These are phyloP conservation scores for Trichophyton mentagrophytes DNA, from an alignment of 2,329 filamentous ascomycete genomes.

Conservation along the genomic window DNA sequence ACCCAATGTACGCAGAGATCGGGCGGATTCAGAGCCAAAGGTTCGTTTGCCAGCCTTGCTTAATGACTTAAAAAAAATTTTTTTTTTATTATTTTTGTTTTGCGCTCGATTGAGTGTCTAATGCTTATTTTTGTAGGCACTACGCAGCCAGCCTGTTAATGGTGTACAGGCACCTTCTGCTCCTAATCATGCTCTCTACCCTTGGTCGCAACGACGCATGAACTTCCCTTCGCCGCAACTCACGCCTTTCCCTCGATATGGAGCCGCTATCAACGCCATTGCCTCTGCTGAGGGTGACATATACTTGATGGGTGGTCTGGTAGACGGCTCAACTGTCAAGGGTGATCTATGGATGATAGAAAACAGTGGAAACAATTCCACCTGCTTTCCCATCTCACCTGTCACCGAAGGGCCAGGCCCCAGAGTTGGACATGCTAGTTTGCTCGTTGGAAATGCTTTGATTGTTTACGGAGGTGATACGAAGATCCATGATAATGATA, in stretches of 20 bases:
- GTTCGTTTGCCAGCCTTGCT: constrained; percentile 26
- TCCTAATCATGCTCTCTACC: constrained; percentile 72
- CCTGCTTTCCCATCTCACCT: constrained; percentile 82
- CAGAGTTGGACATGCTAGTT: constrained; percentile 81
- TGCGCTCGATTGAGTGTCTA: background rate
- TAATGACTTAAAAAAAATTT: no score
- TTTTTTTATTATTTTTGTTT: no score
- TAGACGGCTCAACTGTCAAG: constrained; percentile 90
- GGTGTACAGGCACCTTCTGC: constrained; percentile 30
- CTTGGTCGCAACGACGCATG: constrained; percentile 83
- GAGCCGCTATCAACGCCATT: constrained; percentile 82
- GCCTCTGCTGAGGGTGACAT: constrained; percentile 95
- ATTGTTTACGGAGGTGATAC: constrained; percentile 98
- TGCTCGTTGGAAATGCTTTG: constrained; percentile 94
- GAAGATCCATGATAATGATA: constrained; percentile 85
- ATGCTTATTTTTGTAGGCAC: constrained; percentile 13
- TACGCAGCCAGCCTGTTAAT: constrained; percentile 39
- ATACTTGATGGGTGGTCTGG: constrained; percentile 92
- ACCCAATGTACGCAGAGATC: constrained; percentile 46
- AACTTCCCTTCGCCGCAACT: constrained; percentile 71
- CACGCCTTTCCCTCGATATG: constrained; percentile 91
- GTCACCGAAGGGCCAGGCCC: constrained; percentile 90
- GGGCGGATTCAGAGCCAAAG: constrained; percentile 43
- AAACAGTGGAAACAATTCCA: constrained; percentile 64
- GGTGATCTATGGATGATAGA: constrained; percentile 98